Conservation (phyloP, 2,329 filamentous ascomycete genomes). For the Penicillium sp. region DNA sequence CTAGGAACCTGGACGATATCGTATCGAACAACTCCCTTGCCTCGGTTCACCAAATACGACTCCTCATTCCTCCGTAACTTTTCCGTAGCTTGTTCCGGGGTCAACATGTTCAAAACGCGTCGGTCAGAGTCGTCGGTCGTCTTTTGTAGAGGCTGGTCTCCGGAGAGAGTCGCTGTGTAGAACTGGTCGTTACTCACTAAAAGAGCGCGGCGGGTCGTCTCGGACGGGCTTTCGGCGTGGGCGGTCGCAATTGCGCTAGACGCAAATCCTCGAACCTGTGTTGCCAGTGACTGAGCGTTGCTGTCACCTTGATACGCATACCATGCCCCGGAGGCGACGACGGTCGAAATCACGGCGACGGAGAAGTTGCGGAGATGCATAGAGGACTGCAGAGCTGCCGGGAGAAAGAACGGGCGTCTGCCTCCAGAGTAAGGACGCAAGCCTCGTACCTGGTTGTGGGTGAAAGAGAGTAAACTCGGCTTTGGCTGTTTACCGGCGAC, state of each 20-base stretch:
- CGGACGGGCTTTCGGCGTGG: slow-evolving; percentile 42
- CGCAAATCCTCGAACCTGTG: slow-evolving; percentile 22
- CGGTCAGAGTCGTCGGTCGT: slow-evolving; percentile 76
- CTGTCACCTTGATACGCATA: slow-evolving; percentile 44
- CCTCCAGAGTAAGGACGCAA: slow-evolving; percentile 33
- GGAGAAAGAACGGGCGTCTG: slow-evolving; percentile 32
- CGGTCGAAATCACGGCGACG: slow-evolving; percentile 44
- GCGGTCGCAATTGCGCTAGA: slow-evolving; percentile 23
- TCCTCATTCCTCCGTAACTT: slow-evolving; percentile 86
- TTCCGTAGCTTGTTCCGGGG: slow-evolving; percentile 84
- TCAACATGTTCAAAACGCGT: slow-evolving; percentile 92
- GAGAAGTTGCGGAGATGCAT: slow-evolving; percentile 49
- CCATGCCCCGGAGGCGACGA: slow-evolving; percentile 47
- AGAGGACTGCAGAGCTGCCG: slow-evolving; percentile 39
- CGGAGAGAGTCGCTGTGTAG: slow-evolving; percentile 78
- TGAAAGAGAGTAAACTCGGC: slow-evolving; percentile 34
- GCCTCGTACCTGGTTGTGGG: slow-evolving; percentile 35
- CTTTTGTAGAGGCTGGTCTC: slow-evolving; percentile 82
- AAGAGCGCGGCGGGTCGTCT: slow-evolving; percentile 62
- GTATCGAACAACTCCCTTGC: slow-evolving; percentile 87
- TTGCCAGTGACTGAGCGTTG: slow-evolving; percentile 24
- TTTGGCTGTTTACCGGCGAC: slow-evolving; percentile 35
- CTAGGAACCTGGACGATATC: slow-evolving; percentile 91
- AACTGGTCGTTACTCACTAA: slow-evolving; percentile 87
- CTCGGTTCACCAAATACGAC: slow-evolving; percentile 83